phyloP scores from a whole-genome alignment of 208 protist genomes.

The Vickermania spadyakhi region DNA sequence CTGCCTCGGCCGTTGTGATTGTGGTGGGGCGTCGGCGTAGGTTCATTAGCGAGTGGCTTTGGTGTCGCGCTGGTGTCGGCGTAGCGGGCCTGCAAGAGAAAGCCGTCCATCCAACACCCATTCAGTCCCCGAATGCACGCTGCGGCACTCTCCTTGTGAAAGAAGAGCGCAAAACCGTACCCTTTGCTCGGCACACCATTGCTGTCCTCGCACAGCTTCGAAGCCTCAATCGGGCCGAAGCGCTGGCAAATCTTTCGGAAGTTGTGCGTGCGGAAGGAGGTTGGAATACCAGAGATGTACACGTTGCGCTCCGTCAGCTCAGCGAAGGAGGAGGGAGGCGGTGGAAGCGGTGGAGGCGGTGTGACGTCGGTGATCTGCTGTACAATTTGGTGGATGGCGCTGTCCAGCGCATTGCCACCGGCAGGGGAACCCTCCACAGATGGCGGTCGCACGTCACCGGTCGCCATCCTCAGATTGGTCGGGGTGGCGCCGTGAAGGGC shows the following conservation, averaged over 20 bases:
- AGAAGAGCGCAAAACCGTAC: constrained; percentile 66
- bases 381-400: background rate
- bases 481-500: too few relatives aligned
- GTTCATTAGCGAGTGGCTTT: constrained; percentile 7
- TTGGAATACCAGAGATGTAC: constrained; percentile 56
- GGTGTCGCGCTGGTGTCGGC: constrained; percentile 50
- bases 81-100: constrained; percentile 38
- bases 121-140: constrained; percentile 44
- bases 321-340: too few relatives aligned
- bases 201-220: constrained; percentile 51
- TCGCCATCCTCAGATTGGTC: too few relatives aligned
- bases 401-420: background rate
- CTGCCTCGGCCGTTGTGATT: background rate
- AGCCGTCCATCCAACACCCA: constrained; percentile 21
- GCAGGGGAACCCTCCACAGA: background rate
- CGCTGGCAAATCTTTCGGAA: constrained; percentile 52
- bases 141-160: constrained; percentile 36
- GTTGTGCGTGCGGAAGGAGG: constrained; percentile 26
- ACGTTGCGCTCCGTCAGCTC: constrained; percentile 34
- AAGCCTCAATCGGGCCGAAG: constrained; percentile 55
- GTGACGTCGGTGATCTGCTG: background rate
- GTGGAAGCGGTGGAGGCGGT: background rate
- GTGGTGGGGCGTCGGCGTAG: background rate
- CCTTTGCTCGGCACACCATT: constrained; percentile 43
- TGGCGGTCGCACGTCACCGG: too few relatives aligned